These are phyloP conservation scores for Oenanthe sinensis DNA, from an alignment of 129 eudicot species.

Conservation along the genomic window DNA sequence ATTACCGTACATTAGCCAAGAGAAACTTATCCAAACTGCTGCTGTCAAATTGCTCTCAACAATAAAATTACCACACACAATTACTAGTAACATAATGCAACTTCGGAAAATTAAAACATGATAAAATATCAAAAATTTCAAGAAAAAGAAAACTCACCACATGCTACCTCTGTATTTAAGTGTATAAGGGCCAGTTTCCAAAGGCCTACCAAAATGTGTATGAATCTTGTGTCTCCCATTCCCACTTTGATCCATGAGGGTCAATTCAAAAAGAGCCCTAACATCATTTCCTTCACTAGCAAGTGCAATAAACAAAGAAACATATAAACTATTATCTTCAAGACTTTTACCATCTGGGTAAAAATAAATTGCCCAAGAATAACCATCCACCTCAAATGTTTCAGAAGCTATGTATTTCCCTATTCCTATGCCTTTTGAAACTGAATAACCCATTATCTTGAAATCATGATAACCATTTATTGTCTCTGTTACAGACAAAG, in stretches of 20 bases:
- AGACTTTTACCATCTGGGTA: constrained; percentile 90
- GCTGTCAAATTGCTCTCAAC: no score
- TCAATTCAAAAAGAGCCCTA: constrained; percentile 80
- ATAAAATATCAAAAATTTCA: background rate
- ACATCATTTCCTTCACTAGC: constrained; percentile 84
- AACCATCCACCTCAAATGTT: constrained; percentile 72
- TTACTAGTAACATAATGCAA: background rate
- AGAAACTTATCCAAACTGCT: no score
- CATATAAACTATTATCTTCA: constrained; percentile 75
- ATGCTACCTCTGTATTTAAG: constrained; percentile 88
- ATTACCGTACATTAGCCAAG: no score
- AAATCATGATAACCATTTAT: constrained; percentile 74
- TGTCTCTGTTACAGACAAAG: constrained; percentile 45
- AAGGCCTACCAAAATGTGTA: constrained; percentile 78
- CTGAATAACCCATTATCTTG: constrained; percentile 59
- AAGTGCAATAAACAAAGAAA: constrained; percentile 78
- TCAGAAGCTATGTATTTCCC: constrained; percentile 78
- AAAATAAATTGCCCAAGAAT: constrained; percentile 80
- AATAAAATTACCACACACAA: background rate
- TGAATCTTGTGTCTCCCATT: constrained; percentile 81
- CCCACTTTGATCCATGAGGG: constrained; percentile 86
- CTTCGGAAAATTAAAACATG: background rate
- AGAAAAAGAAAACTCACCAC: constrained; percentile 40
- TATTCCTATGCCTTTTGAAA: constrained; percentile 68
- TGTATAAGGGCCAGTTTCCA: constrained; percentile 88